Conservation (phyloP, 371 early-diverging fungal species). For the Dinochytrium kinnereticum region DNA sequence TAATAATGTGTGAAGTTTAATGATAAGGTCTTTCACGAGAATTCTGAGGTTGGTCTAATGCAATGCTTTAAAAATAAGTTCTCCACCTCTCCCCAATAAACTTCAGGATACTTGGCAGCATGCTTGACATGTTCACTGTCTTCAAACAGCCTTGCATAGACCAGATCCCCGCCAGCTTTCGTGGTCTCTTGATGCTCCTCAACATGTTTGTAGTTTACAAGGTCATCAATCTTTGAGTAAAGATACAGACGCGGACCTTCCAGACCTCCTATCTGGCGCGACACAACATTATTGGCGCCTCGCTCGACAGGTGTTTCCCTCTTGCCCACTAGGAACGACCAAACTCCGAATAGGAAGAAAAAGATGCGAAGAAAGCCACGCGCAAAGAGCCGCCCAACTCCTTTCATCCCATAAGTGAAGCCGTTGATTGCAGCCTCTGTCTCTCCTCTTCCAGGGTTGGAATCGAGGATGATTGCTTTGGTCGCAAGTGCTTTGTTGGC, state of each 20-base stretch:
- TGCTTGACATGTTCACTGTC: conserved; percentile 25
- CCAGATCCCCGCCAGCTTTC: conserved; percentile 16
- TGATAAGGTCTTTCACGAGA: too few species aligned
- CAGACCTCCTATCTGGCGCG: background rate
- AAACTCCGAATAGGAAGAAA: background rate
- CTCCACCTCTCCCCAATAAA: conserved; percentile 22
- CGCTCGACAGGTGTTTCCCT: background rate
- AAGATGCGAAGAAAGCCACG: background rate
- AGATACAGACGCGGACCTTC: conserved; percentile 21
- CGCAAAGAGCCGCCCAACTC: background rate
- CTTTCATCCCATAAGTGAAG: conserved; percentile 2
- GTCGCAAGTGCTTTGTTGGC: background rate
- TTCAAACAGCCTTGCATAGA: conserved; percentile 7
- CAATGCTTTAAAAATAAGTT: background rate
- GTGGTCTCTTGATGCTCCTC: conserved; percentile 9
- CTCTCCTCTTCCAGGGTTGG: background rate
- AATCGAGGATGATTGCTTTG: conserved; percentile 20
- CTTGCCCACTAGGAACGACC: background rate
- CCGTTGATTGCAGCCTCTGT: background rate
- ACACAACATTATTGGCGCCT: conserved; percentile 8
- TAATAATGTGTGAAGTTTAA: too few species aligned
- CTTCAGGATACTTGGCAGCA: conserved; percentile 9
- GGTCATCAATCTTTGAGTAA: conserved; percentile 20
- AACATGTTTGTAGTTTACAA: background rate
- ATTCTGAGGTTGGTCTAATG: too few species aligned